A percentile compares a stretch with the other conserved stretches of the same genome.
Evolutionary conservation across 148 eudicot genomes (phyloP).

Genomic region (Polygonum maritimum): DNA sequence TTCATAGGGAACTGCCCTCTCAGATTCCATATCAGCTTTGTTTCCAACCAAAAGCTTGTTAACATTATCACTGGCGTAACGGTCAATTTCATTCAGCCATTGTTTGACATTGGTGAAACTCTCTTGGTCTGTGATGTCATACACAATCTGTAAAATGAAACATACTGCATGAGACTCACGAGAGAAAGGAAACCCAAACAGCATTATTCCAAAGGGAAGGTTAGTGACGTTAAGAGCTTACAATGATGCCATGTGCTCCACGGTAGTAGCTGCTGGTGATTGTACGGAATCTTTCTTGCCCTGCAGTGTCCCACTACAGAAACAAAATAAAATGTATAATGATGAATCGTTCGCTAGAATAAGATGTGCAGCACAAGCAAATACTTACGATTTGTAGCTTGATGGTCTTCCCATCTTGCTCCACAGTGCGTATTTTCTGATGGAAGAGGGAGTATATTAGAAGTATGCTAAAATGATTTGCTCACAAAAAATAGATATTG

Average conservation of each 20-base stretch:
- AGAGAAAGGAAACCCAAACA: background rate
- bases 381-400: slow-evolving; percentile 38
- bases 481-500: background rate
- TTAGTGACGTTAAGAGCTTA: slow-evolving; percentile 6
- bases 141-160: slow-evolving; percentile 24
- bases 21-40: slow-evolving; percentile 33
- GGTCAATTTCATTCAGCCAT: slow-evolving; percentile 52
- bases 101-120: slow-evolving; percentile 51
- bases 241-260: slow-evolving; percentile 39
- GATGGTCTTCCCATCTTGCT: slow-evolving; percentile 39
- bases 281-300: slow-evolving; percentile 40
- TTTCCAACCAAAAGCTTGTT: slow-evolving; percentile 51
- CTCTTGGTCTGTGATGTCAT: slow-evolving; percentile 45
- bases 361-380: background rate
- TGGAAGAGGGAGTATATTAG: slow-evolving; percentile 5
- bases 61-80: slow-evolving; percentile 43
- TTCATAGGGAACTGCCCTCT: slow-evolving; percentile 39
- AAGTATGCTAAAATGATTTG: background rate
- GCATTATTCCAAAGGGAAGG: background rate
- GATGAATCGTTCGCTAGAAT: background rate
- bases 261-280: slow-evolving; percentile 42
- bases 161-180: background rate
- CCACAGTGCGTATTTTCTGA: slow-evolving; percentile 51
- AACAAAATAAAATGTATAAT: slow-evolving; percentile 4
- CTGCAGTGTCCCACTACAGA: slow-evolving; percentile 40